These are phyloP conservation scores for Hypholoma sublateritium DNA, from an alignment of 768 basidiomycete genomes.

Conservation along the genomic window DNA sequence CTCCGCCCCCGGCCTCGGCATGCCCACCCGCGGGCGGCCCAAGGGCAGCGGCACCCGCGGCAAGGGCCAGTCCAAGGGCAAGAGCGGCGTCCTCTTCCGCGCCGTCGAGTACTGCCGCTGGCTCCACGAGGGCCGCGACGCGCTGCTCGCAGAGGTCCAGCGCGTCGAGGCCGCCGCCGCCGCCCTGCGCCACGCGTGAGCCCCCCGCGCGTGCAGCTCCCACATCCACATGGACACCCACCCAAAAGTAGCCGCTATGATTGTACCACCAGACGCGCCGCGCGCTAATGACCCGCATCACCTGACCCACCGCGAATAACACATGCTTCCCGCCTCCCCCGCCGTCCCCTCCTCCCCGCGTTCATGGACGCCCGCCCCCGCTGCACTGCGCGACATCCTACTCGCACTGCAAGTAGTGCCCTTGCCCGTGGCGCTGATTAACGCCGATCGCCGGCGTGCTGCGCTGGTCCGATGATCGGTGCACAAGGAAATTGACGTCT, in stretches of 20 bases:
- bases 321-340: conserved; percentile 23
- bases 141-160: conserved; percentile 65
- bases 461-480: too few relatives aligned
- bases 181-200: conserved; percentile 41
- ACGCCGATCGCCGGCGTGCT: too few relatives aligned
- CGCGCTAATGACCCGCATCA: conserved; percentile 16
- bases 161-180: conserved; percentile 71
- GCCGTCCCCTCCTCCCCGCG: conserved; percentile 25
- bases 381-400: too few relatives aligned
- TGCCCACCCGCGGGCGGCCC: conserved; percentile 78
- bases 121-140: conserved; percentile 82
- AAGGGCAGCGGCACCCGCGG: conserved; percentile 73
- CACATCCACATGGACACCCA: conserved; percentile 6
- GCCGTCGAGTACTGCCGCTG: conserved; percentile 84
- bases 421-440: too few relatives aligned
- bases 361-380: neutral
- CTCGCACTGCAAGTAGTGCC: too few relatives aligned
- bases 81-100: conserved; percentile 86
- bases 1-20: conserved; percentile 59
- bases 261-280: conserved; percentile 17
- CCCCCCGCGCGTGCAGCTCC: conserved; percentile 5
- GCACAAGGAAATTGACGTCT: too few relatives aligned
- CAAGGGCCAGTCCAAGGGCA: conserved; percentile 77
- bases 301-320: conserved; percentile 16
- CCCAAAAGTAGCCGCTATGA: conserved; percentile 11